These are phyloP conservation scores for Aureobasidium lini DNA, from an alignment of 2,329 filamentous ascomycete genomes.

Conservation along the genomic window DNA sequence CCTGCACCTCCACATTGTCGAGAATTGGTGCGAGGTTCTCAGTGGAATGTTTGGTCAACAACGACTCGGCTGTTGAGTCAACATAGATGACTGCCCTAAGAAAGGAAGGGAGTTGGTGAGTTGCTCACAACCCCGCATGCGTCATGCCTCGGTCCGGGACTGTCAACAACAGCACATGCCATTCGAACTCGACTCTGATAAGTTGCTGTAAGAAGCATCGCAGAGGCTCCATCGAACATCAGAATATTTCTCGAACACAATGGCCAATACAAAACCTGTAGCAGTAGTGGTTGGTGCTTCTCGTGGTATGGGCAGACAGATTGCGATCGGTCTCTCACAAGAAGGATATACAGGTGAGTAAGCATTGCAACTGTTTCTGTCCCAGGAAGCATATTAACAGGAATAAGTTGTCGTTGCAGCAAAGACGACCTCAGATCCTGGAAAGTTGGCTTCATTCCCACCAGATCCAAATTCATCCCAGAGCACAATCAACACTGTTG, in stretches of 20 bases:
- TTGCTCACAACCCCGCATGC: background rate
- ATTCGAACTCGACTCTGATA: background rate
- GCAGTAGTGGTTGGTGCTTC: slow-evolving; percentile 44
- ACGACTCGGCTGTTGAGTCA: no score
- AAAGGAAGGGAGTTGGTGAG: background rate
- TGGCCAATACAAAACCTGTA: slow-evolving; percentile 14
- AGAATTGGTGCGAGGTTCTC: no score
- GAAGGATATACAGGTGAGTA: slow-evolving; percentile 60
- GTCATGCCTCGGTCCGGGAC: background rate
- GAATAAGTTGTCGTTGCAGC: slow-evolving; percentile 66
- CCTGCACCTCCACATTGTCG: no score
- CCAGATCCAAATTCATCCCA: slow-evolving; percentile 66
- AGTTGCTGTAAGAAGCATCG: background rate
- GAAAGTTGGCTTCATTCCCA: slow-evolving; percentile 52
- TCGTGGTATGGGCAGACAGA: slow-evolving; percentile 70
- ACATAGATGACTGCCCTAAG: no score
- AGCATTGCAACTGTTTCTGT: no score
- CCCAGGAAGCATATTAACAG: background rate
- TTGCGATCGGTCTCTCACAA: slow-evolving; percentile 68
- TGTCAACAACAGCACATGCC: background rate
- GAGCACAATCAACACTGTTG: slow-evolving; percentile 76
- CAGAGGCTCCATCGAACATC: no score
- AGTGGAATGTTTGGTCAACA: no score
- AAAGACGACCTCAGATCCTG: slow-evolving; percentile 63
- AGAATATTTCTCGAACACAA: background rate